Conservation (phyloP, 108 stramenopile species). For the Pseudonitzschia delicatissima region DNA sequence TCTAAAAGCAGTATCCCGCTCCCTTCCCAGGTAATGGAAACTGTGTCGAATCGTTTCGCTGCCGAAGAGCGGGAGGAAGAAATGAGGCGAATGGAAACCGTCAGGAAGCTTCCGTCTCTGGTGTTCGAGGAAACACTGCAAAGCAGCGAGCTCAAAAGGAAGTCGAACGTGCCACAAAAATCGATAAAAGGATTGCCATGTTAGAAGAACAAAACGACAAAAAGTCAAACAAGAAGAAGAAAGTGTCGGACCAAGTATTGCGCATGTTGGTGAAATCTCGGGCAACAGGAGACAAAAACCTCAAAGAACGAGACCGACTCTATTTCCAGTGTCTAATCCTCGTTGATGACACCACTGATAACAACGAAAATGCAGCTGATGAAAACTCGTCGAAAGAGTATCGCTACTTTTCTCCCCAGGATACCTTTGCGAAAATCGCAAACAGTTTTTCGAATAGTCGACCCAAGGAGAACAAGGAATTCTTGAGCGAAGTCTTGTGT, state of each 20-base stretch:
- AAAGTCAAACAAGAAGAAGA: conserved; percentile 36
- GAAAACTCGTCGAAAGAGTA: conserved; percentile 24
- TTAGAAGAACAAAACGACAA: conserved; percentile 26
- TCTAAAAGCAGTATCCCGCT: conserved; percentile 28
- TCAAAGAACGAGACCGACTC: conserved; percentile 66
- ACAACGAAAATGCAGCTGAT: background rate
- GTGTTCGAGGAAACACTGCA: conserved; percentile 19
- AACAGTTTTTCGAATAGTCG: conserved; percentile 17
- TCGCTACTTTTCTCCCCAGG: conserved; percentile 52
- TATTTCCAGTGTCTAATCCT: conserved; percentile 45
- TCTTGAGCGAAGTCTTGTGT: conserved; percentile 6
- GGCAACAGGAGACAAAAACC: conserved; percentile 49
- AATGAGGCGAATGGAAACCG: conserved; percentile 5
- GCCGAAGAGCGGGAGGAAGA: conserved; percentile 14
- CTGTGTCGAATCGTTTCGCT: conserved; percentile 48
- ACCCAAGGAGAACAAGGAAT: background rate
- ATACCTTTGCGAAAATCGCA: conserved; percentile 40
- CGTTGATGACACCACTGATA: conserved; percentile 16
- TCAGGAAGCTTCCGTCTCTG: no score
- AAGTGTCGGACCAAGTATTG: conserved; percentile 65
- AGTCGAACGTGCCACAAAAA: conserved; percentile 27
- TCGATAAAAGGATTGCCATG: conserved; percentile 50
- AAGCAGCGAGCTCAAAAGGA: conserved; percentile 27
- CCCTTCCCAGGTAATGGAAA: conserved; percentile 63
- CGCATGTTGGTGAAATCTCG: conserved; percentile 71